Percentiles rank a stretch among this genome's conserved stretches.
These are phyloP conservation scores for Suillus paluster DNA, from an alignment of 768 basidiomycete species.

Conservation along the genomic window DNA sequence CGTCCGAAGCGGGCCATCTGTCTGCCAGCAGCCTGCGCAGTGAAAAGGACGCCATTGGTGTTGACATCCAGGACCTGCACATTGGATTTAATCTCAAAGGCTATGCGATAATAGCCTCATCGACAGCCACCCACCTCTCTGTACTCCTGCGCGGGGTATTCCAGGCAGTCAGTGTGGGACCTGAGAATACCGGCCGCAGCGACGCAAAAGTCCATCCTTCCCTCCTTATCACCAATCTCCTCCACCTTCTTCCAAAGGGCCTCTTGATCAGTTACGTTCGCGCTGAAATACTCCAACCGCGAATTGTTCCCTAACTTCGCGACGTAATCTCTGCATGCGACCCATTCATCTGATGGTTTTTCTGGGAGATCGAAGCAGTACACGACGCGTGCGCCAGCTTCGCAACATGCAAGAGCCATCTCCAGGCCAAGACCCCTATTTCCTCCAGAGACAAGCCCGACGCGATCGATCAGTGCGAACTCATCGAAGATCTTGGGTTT, in stretches of 20 bases:
- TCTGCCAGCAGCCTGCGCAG: slow-evolving; percentile 62
- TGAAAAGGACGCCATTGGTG: slow-evolving; percentile 61
- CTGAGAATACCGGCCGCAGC: slow-evolving; percentile 80
- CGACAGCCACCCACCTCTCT: slow-evolving; percentile 48
- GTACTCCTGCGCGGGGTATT: slow-evolving; percentile 69
- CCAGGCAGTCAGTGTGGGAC: slow-evolving; percentile 61
- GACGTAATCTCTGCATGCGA: slow-evolving; percentile 55
- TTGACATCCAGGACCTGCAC: slow-evolving; percentile 68
- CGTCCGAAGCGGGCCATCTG: slow-evolving; percentile 56
- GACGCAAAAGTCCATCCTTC: slow-evolving; percentile 74
- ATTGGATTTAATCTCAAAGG: background rate
- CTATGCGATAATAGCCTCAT: no score
- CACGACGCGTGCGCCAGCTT: slow-evolving; percentile 70
- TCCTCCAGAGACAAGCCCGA: slow-evolving; percentile 66
- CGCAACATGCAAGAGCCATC: slow-evolving; percentile 74
- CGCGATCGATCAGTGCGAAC: slow-evolving; percentile 59
- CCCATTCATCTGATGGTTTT: slow-evolving; percentile 61
- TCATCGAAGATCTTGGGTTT: slow-evolving; percentile 61
- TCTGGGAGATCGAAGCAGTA: slow-evolving; percentile 71
- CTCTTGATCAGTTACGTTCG: slow-evolving; percentile 69
- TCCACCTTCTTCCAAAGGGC: slow-evolving; percentile 58
- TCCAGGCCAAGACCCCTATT: slow-evolving; percentile 81
- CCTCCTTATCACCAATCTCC: slow-evolving; percentile 67
- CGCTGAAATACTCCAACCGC: slow-evolving; percentile 63
- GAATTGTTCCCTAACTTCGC: slow-evolving; percentile 44